These are phyloP conservation scores for Alternaria solani DNA, from an alignment of 2,329 filamentous ascomycete genomes.

Conservation along the genomic window DNA sequence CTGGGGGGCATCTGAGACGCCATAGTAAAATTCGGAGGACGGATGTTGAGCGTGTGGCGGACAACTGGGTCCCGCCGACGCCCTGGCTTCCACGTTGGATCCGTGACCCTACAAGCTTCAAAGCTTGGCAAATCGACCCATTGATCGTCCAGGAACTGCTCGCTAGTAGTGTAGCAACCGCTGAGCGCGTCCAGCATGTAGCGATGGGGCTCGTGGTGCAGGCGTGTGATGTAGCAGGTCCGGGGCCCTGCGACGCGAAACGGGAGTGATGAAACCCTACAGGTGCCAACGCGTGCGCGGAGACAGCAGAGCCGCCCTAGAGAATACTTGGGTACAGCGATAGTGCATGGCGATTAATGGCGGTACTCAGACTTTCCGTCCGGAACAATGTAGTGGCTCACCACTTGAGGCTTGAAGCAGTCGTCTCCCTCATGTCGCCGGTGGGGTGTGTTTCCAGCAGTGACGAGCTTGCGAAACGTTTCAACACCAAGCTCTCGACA, in stretches of 20 bases:
- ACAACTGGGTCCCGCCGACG: slow-evolving; percentile 43
- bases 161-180: slow-evolving; percentile 38
- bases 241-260: slow-evolving; percentile 49
- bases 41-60: slow-evolving; percentile 46
- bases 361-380: slow-evolving; percentile 41
- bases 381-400: slow-evolving; percentile 32
- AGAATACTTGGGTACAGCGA: slow-evolving; percentile 20
- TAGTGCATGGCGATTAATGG: slow-evolving; percentile 39
- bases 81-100: slow-evolving; percentile 42
- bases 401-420: slow-evolving; percentile 28
- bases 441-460: slow-evolving; percentile 23
- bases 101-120: slow-evolving; percentile 45
- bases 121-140: slow-evolving; percentile 38
- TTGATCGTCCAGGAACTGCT: slow-evolving; percentile 40
- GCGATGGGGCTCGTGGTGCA: slow-evolving; percentile 41
- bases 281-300: slow-evolving; percentile 45
- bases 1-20: slow-evolving; percentile 48
- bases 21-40: slow-evolving; percentile 48
- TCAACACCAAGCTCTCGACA: slow-evolving; percentile 27
- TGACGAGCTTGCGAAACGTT: slow-evolving; percentile 28
- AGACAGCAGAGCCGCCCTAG: slow-evolving; percentile 40
- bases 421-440: slow-evolving; percentile 21
- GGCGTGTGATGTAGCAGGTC: slow-evolving; percentile 48
- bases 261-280: slow-evolving; percentile 44
- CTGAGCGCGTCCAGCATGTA: slow-evolving; percentile 31